These are phyloP conservation scores for Pholiota adiposa DNA, from an alignment of 1,284 basidiomycete species.

Conservation along the genomic window DNA sequence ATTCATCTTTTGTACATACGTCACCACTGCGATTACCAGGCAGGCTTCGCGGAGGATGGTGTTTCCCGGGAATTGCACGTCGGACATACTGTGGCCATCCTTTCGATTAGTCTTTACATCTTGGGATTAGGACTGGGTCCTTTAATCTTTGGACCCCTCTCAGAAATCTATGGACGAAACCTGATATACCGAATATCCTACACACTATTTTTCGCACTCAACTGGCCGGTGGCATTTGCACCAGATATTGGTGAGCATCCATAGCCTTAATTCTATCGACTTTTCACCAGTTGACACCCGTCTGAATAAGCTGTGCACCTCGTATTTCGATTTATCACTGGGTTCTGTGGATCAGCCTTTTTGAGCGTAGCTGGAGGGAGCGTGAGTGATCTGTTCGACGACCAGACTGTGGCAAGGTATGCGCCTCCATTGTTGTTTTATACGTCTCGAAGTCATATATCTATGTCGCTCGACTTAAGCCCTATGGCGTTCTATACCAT, in stretches of 20 bases:
- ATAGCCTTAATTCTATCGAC: not conserved
- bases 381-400: slow-evolving; percentile 75
- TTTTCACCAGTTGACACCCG: not conserved
- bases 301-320: slow-evolving; percentile 54
- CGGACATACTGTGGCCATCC: slow-evolving; percentile 65
- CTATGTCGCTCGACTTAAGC: slow-evolving; percentile 36
- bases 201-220: slow-evolving; percentile 52
- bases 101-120: slow-evolving; percentile 76
- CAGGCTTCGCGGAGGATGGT: slow-evolving; percentile 67
- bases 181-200: slow-evolving; percentile 58
- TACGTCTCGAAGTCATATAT: slow-evolving; percentile 20
- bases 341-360: slow-evolving; percentile 75
- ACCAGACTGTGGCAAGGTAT: slow-evolving; percentile 66
- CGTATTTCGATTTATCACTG: slow-evolving; percentile 73
- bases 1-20: not conserved
- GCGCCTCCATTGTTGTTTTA: slow-evolving; percentile 36
- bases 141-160: slow-evolving; percentile 58
- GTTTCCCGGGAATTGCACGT: slow-evolving; percentile 65
- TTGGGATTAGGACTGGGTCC: slow-evolving; percentile 49
- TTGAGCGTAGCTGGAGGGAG: slow-evolving; percentile 82
- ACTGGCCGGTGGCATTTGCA: slow-evolving; percentile 72
- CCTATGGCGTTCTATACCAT: slow-evolving; percentile 81
- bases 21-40: slow-evolving; percentile 39
- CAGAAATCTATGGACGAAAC: slow-evolving; percentile 61
- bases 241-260: slow-evolving; percentile 52